Evolutionary conservation across 495 filamentous ascomycete genomes (phyloP).

Genomic region (Daldinia bambusicola): DNA sequence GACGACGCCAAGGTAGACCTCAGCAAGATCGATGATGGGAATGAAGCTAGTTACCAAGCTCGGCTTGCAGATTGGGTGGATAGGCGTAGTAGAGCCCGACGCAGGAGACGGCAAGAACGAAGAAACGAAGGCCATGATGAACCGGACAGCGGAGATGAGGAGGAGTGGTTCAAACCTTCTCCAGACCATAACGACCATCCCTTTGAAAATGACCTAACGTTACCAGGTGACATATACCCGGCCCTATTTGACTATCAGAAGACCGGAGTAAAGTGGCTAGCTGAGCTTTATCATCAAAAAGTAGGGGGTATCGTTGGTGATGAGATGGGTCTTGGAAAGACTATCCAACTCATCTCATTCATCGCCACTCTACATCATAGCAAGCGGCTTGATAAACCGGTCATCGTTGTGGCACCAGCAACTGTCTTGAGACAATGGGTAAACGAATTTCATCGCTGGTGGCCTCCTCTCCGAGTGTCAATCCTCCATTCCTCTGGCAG

Average conservation of each 20-base stretch:
- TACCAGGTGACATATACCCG: slow-evolving; percentile 92
- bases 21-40: slow-evolving; percentile 86
- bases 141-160: slow-evolving; percentile 52
- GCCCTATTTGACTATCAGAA: slow-evolving; percentile 95
- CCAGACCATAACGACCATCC: slow-evolving; percentile 78
- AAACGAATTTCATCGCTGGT: slow-evolving; percentile 97
- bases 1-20: slow-evolving; percentile 71
- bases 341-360: slow-evolving; percentile 90
- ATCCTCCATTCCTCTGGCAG: slow-evolving; percentile 95
- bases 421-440: slow-evolving; percentile 98
- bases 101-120: slow-evolving; percentile 51
- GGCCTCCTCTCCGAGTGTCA: slow-evolving; percentile 92
- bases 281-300: slow-evolving; percentile 86
- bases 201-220: slow-evolving; percentile 76
- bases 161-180: slow-evolving; percentile 89
- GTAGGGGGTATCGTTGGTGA: slow-evolving; percentile 96
- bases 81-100: slow-evolving; percentile 73
- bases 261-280: slow-evolving; percentile 95
- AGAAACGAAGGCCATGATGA: slow-evolving; percentile 51
- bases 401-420: slow-evolving; percentile 90
- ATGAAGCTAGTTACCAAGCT: slow-evolving; percentile 83
- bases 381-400: slow-evolving; percentile 80
- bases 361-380: slow-evolving; percentile 91
- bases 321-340: slow-evolving; percentile 98
- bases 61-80: slow-evolving; percentile 79